These are phyloP conservation scores for Populus hybrid DNA, from an alignment of 441 rosid genomes.

Conservation along the genomic window DNA sequence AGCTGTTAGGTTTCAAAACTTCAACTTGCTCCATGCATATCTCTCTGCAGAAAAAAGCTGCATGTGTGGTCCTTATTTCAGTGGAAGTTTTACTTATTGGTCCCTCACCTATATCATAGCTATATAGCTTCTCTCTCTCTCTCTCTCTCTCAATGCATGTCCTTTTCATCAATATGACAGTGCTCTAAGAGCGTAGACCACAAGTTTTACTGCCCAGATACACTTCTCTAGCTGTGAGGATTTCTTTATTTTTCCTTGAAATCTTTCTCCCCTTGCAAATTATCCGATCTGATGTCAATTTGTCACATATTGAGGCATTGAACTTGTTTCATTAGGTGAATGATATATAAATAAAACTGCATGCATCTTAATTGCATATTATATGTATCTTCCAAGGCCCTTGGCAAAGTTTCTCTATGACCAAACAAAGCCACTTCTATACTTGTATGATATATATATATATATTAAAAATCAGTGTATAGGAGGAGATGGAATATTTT, in stretches of 20 bases:
- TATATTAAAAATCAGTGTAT: background rate
- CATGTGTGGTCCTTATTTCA: constrained; percentile 43
- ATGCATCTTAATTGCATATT: background rate
- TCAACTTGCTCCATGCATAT: constrained; percentile 34
- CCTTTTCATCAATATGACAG: constrained; percentile 29
- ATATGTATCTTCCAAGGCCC: background rate
- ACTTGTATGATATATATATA: no score
- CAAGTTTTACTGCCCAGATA: constrained; percentile 18
- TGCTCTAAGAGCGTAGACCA: constrained; percentile 24
- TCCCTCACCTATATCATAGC: constrained; percentile 32
- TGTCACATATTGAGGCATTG: background rate
- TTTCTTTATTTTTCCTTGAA: constrained; percentile 11
- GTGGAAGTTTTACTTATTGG: constrained; percentile 31
- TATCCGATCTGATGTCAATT: background rate
- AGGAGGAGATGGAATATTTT: background rate
- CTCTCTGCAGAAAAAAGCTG: constrained; percentile 19
- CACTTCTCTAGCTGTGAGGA: constrained; percentile 9
- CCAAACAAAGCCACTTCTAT: background rate
- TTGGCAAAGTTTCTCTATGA: background rate
- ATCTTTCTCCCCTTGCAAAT: constrained; percentile 1
- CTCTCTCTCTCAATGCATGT: constrained; percentile 1
- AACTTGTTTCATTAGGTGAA: background rate
- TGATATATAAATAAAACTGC: background rate
- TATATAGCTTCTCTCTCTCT: background rate
- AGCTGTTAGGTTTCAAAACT: constrained; percentile 23